Evolutionary conservation across 176 grass and related monocot species (phyloP).

Genomic region (Hordeum vulgare): DNA sequence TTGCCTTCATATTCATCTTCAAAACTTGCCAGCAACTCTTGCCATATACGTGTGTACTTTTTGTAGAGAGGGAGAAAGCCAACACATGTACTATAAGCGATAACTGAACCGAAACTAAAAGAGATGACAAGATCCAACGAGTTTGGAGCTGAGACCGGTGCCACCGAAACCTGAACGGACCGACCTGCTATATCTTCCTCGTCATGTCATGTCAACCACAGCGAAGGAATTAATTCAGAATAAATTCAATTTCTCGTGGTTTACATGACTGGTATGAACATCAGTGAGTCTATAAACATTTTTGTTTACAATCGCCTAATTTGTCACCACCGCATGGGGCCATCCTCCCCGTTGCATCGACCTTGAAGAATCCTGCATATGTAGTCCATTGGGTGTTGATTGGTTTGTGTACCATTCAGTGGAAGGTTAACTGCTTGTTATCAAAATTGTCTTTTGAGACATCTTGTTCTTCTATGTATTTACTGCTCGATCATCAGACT

Average conservation of each 20-base stretch:
- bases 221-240: neutral
- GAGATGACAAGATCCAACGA: too few species aligned
- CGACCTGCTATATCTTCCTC: neutral
- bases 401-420: neutral
- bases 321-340: neutral
- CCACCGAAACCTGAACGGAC: too few species aligned
- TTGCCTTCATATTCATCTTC: too few species aligned
- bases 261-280: neutral
- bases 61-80: too few species aligned
- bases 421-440: neutral
- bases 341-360: neutral
- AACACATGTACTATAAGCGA: too few species aligned
- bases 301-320: slow-evolving; percentile 15
- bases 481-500: slow-evolving; percentile 58
- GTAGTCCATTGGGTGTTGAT: neutral
- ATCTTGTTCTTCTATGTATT: slow-evolving; percentile 27
- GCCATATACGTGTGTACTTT: too few species aligned
- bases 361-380: neutral
- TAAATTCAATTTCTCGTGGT: neutral
- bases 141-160: too few species aligned
- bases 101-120: too few species aligned
- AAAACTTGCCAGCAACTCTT: too few species aligned
- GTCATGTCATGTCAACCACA: neutral
- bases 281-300: neutral
- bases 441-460: slow-evolving; percentile 22